These are phyloP conservation scores for Aspergillus sparsus DNA, from an alignment of 495 filamentous ascomycete species.

Conservation along the genomic window DNA sequence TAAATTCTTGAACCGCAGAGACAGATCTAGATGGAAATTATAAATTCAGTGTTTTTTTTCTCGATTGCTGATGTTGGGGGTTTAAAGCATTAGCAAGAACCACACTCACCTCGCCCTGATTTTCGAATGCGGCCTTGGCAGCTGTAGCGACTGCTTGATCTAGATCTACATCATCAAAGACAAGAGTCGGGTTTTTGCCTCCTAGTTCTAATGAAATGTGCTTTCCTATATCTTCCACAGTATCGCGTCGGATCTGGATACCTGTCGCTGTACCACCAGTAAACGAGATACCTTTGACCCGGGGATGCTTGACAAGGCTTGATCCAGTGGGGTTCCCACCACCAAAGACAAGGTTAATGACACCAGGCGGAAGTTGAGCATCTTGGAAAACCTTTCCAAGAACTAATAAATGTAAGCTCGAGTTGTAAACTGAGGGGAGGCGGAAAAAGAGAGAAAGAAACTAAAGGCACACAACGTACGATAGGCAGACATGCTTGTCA, in stretches of 20 bases:
- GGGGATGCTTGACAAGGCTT: constrained; percentile 17
- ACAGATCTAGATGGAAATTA: constrained; percentile 33
- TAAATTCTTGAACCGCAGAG: constrained; percentile 50
- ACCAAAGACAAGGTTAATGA: constrained; percentile 27
- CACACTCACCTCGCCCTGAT: constrained; percentile 40
- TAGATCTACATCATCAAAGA: constrained; percentile 40
- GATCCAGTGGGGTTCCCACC: constrained; percentile 19
- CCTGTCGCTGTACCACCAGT: constrained; percentile 28
- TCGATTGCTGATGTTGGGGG: no score
- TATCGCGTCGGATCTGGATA: constrained; percentile 23
- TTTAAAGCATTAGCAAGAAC: no score
- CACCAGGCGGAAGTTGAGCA: constrained; percentile 21
- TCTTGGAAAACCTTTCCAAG: constrained; percentile 24
- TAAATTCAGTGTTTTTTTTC: background rate
- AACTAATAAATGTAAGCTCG: constrained; percentile 1
- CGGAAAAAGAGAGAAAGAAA: background rate
- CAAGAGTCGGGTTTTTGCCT: constrained; percentile 40
- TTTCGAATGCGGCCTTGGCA: constrained; percentile 22
- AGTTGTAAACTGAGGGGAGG: background rate
- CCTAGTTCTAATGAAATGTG: constrained; percentile 41
- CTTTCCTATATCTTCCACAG: constrained; percentile 49
- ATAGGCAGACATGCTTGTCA: constrained; percentile 25
- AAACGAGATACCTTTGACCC: constrained; percentile 25
- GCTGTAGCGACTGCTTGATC: constrained; percentile 22
- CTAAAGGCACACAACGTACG: constrained; percentile 8